A percentile compares a stretch with the other conserved stretches of the same genome.
Evolutionary conservation across 257 asterid genomes (phyloP).

Genomic region (Solanum piurae): DNA sequence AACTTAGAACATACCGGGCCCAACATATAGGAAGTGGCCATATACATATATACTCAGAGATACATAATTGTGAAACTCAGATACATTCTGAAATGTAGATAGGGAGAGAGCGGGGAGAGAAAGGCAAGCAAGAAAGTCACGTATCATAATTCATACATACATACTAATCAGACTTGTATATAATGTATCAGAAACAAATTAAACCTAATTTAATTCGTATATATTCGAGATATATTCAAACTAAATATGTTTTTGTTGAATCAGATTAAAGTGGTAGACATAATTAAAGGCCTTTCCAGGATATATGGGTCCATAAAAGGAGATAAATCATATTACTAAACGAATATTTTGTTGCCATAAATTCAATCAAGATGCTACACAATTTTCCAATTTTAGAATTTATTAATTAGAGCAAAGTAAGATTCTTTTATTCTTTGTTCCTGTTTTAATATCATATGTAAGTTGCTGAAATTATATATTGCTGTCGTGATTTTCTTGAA

Average conservation of each 20-base stretch:
- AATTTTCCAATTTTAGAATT: no score
- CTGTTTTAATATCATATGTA: no score
- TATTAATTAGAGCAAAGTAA: not conserved
- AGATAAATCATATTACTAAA: not conserved
- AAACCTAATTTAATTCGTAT: no score
- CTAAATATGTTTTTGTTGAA: not conserved
- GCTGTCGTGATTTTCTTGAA: not conserved
- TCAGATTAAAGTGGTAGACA: not conserved
- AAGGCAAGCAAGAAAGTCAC: not conserved
- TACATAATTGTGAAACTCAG: not conserved
- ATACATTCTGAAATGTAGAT: not conserved
- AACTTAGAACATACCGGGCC: not conserved
- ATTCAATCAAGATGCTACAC: not conserved
- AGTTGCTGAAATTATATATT: not conserved
- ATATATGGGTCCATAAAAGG: not conserved
- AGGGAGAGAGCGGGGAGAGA: not conserved
- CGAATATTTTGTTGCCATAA: not conserved
- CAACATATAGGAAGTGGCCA: not conserved
- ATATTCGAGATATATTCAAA: no score
- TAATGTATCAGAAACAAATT: no score
- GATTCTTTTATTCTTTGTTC: not conserved
- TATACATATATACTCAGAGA: not conserved
- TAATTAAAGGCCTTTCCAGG: not conserved
- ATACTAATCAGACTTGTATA: not conserved
- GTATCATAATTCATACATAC: not conserved